Evolutionary conservation across 768 basidiomycete species (phyloP), one percentile per base, ranked within the genome.

Genomic region (Termitomyces titanicus): DNA sequence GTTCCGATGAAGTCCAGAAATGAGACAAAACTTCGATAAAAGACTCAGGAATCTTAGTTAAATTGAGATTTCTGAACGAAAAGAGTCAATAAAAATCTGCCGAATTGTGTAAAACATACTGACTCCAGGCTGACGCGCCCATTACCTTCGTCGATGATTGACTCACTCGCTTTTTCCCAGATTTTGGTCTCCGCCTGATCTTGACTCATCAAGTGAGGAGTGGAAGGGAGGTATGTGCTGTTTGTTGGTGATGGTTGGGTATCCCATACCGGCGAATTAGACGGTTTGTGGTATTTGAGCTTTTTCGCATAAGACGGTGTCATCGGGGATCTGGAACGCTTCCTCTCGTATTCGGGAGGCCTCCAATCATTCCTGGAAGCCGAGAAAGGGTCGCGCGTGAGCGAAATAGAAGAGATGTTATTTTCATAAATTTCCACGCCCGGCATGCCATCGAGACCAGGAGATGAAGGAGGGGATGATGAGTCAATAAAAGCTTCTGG

Each of bases 91-190:
- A 20, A 47, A 54, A 47, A 46, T 27, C 29, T 18, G 25, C 12
- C 9, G 20, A 20, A 25, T 40, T 52, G 53, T 35, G 49, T 18
- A 47, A 38, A 34, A 27, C 47, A 46, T 33, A 70, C 74, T 45
- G 65, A 86, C 87, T 74, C 75, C n/a, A 89, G 70, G 48, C 79
- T 72, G 51, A 88, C 77, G 45, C 70, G 69, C 9, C 82, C 79
- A 49, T 76, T 68, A 3, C 75, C 79, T 3, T 69, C 71, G 53
- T 83, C 78, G 25, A 85, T 70, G 0, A 78, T 76, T 15, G 63
- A 61, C 0, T 67, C 66, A 39, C 78, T 71, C 0, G 75, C 79
- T 6, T 71, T 67, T 2, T 81, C 81, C 83, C 82, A 86, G 8
- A 79, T 64, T 1, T 61, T 61, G 25, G 65, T 70, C 43, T 77